Percentiles rank a stretch among this genome's conserved stretches.
Conservation (phyloP, 208 protist genomes). For the Leishmania aethiopica region DNA sequence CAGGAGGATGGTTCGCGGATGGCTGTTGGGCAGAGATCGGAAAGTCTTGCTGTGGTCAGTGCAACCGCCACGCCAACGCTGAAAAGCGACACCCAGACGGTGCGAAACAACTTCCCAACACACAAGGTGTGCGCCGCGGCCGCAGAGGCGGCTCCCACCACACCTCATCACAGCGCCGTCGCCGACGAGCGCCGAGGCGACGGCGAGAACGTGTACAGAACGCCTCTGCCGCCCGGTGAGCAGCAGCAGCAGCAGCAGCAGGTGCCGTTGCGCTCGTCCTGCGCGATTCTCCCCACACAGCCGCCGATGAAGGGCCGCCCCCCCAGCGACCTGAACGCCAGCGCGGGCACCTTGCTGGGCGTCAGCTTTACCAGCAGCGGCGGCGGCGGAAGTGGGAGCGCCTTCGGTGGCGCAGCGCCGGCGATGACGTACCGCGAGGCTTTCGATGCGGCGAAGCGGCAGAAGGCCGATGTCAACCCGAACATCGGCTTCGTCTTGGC, state of each 20-base stretch:
- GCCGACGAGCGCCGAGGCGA: neutral
- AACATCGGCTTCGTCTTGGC: conserved; percentile 88
- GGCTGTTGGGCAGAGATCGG: neutral
- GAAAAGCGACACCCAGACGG: neutral
- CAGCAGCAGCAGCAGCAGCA: conserved; percentile 2
- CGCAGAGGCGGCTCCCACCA: neutral
- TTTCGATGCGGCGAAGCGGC: conserved; percentile 62
- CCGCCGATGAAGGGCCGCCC: neutral
- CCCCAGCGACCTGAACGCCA: neutral
- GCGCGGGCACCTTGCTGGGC: neutral
- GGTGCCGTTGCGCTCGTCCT: neutral
- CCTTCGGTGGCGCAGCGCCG: conserved; percentile 12
- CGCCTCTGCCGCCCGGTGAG: neutral
- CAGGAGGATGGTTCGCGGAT: neutral
- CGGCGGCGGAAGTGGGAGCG: conserved; percentile 6
- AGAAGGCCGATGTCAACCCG: conserved; percentile 76
- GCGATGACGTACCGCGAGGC: conserved; percentile 67
- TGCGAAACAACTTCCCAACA: neutral
- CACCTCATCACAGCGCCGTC: neutral
- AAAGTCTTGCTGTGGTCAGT: neutral
- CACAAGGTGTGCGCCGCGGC: neutral
- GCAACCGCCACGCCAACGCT: neutral
- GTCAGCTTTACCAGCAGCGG: conserved; percentile 16
- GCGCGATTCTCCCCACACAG: neutral
- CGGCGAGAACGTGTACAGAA: neutral